Evolutionary conservation across 768 basidiomycete species (phyloP).

Genomic region (Tulasnella sp.): DNA sequence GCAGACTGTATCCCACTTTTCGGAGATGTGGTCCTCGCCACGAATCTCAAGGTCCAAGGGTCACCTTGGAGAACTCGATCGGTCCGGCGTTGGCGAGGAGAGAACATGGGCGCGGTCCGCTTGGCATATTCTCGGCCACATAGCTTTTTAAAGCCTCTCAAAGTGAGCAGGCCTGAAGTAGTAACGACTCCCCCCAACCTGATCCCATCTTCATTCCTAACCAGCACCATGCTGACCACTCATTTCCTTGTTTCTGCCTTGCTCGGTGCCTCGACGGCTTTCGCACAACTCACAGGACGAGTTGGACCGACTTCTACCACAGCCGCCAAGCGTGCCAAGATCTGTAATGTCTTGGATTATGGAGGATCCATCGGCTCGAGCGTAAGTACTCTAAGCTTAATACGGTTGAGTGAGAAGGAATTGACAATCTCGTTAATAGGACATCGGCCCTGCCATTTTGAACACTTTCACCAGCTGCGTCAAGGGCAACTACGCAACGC

Average conservation of each 20-base stretch:
- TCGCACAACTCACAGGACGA: not conserved
- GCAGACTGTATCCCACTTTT: not conserved
- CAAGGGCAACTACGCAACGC: conserved; percentile 19
- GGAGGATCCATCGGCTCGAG: conserved; percentile 23
- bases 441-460: conserved; percentile 24
- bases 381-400: conserved; percentile 1
- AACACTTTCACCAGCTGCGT: conserved; percentile 24
- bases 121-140: not conserved
- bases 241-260: not conserved
- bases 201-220: not conserved
- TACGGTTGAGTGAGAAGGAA: not conserved
- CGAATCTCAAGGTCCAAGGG: not conserved
- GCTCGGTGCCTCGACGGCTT: not conserved
- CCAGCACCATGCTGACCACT: not conserved
- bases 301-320: conserved; percentile 3
- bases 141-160: not conserved
- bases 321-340: conserved; percentile 10
- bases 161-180: not conserved
- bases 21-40: not conserved
- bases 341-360: conserved; percentile 25
- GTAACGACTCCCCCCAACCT: not conserved
- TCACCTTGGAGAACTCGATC: not conserved
- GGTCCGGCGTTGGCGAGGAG: not conserved
- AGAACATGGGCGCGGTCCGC: not conserved
- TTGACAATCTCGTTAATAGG: conserved; percentile 2